A percentile compares a stretch with the other conserved stretches of the same genome.
phyloP scores from a whole-genome alignment of 169 alveolate genomes.

The Toxoplasma gondii region DNA sequence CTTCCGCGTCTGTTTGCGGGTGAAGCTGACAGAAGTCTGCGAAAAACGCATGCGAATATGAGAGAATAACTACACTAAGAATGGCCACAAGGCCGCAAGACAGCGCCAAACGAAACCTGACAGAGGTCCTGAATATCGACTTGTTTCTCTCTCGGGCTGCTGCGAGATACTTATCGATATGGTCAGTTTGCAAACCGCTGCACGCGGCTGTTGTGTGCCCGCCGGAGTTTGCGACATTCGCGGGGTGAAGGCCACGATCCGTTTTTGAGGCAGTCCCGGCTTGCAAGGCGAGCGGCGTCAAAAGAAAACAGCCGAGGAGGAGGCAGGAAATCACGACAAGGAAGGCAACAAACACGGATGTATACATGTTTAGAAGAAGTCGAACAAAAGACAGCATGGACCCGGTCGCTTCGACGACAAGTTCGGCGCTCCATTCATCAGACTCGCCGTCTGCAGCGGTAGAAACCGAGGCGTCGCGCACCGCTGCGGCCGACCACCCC shows the following conservation, averaged over 20 bases:
- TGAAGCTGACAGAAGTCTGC: neutral
- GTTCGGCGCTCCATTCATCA: neutral
- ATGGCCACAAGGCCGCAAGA: neutral
- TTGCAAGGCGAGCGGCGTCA: neutral
- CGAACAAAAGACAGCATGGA: neutral
- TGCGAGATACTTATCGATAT: too few relatives aligned
- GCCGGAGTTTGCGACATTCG: neutral
- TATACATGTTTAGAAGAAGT: neutral
- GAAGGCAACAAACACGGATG: neutral
- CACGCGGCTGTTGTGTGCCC: neutral
- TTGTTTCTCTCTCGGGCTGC: too few relatives aligned
- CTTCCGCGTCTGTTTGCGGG: neutral
- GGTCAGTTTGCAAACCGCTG: neutral
- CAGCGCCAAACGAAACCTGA: neutral
- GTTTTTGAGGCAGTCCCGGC: neutral
- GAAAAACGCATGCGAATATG: neutral
- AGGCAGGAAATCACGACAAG: neutral
- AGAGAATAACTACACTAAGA: neutral
- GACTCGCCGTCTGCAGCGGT: neutral
- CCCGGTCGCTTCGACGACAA: neutral
- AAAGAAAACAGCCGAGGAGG: neutral
- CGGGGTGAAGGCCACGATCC: neutral
- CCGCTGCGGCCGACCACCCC: neutral
- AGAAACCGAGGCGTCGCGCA: neutral
- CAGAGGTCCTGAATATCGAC: neutral